Conservation (phyloP, 176 grass and related monocot species). For the Oropetium thomaeum region DNA sequence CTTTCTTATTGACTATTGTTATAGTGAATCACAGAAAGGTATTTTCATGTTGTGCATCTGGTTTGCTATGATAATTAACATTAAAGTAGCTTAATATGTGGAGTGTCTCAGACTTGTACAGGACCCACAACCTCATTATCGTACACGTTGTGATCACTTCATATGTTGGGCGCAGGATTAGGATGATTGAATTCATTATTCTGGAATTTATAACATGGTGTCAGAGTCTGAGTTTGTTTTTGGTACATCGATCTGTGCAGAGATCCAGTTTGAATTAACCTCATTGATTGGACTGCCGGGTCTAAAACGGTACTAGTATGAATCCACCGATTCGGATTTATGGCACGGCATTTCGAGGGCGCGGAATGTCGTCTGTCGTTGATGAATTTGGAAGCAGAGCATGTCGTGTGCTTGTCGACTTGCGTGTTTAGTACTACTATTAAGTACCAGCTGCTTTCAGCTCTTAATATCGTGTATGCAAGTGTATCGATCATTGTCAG, state of each 20-base stretch:
- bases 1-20: too few species aligned
- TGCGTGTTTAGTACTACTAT: not conserved
- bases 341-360: not conserved
- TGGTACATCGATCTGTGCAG: not conserved
- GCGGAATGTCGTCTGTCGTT: too few species aligned
- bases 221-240: not conserved
- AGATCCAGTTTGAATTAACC: not conserved
- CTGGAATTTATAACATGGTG: constrained; percentile 22
- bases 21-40: too few species aligned
- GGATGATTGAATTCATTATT: constrained; percentile 38
- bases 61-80: too few species aligned
- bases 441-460: too few species aligned
- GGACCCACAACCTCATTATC: not conserved
- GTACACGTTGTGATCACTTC: constrained; percentile 16
- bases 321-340: not conserved
- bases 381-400: not conserved
- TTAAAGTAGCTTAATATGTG: too few species aligned
- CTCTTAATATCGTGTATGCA: not conserved
- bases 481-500: too few species aligned
- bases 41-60: too few species aligned
- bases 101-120: not conserved
- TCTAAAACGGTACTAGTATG: not conserved
- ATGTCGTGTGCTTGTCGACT: not conserved
- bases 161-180: constrained; percentile 38
- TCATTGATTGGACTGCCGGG: not conserved